phyloP scores from a whole-genome alignment of 495 filamentous ascomycete genomes.

The Aeminium ludgeri region DNA sequence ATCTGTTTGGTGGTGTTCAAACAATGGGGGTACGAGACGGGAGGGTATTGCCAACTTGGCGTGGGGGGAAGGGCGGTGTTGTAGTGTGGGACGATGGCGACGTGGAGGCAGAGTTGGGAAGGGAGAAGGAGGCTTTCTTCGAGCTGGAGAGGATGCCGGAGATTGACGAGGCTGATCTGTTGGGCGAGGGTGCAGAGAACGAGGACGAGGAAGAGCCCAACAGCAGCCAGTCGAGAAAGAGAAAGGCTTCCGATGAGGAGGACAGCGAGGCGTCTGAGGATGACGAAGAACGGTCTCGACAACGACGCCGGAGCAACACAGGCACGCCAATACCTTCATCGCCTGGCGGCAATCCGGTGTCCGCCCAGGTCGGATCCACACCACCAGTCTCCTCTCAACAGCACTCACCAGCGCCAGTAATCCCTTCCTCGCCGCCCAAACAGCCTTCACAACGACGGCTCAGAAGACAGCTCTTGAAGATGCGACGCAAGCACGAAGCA shows the following conservation, averaged over 20 bases:
- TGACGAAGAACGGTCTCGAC: conserved; percentile 51
- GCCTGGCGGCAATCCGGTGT: conserved; percentile 32
- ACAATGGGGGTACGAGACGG: too few relatives aligned
- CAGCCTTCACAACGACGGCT: conserved; percentile 49
- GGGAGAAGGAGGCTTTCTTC: conserved; percentile 64
- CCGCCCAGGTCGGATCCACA: conserved; percentile 23
- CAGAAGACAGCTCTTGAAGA: conserved; percentile 50
- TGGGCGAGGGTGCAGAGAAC: conserved; percentile 18
- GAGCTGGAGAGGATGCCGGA: conserved; percentile 80
- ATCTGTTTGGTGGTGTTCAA: conserved; percentile 63
- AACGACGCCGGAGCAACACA: conserved; percentile 62
- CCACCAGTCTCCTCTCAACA: conserved; percentile 31
- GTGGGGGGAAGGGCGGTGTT: conserved; percentile 64
- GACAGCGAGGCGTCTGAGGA: conserved; percentile 46
- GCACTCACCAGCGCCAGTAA: conserved; percentile 11
- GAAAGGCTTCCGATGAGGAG: conserved; percentile 63
- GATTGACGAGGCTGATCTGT: conserved; percentile 53
- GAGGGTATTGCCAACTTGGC: conserved; percentile 50
- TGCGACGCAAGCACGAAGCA: conserved; percentile 59
- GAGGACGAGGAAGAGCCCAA: conserved; percentile 32
- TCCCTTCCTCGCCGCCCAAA: conserved; percentile 35
- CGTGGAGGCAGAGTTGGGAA: conserved; percentile 67
- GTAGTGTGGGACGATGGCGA: conserved; percentile 93
- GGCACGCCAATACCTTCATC: conserved; percentile 30
- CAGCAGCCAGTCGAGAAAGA: conserved; percentile 38